phyloP scores from a whole-genome alignment of 805 yeast species.

The Pichia nakasei region DNA sequence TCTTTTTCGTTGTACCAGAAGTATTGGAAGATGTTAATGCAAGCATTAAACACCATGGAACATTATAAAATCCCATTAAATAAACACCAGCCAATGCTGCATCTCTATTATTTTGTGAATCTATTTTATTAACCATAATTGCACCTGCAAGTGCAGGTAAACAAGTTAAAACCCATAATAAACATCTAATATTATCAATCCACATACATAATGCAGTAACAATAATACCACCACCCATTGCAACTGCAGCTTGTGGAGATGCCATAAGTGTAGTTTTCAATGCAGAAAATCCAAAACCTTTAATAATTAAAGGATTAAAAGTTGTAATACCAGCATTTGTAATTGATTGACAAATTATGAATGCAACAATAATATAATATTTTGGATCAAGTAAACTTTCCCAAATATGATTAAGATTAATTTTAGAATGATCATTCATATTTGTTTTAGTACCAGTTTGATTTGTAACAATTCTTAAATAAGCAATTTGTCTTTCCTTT shows the following conservation, averaged over 20 bases:
- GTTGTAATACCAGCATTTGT: conserved; percentile 9
- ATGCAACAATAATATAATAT: conserved; percentile 28
- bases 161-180: conserved; percentile 6
- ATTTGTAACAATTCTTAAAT: conserved; percentile 1
- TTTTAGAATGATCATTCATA: conserved; percentile 28
- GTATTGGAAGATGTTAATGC: conserved; percentile 13
- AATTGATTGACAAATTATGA: conserved; percentile 21
- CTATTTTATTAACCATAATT: conserved; percentile 4
- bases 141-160: conserved; percentile 6
- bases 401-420: conserved; percentile 34
- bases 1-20: conserved; percentile 46
- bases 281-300: conserved; percentile 10
- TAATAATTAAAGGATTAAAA: conserved; percentile 9
- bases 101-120: not conserved
- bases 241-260: conserved; percentile 31
- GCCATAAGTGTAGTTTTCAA: conserved; percentile 15
- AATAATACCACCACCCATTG: conserved; percentile 21
- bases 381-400: conserved; percentile 38
- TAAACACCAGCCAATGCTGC: conserved; percentile 5
- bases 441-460: conserved; percentile 1
- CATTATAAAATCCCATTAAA: conserved; percentile 6
- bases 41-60: conserved; percentile 5
- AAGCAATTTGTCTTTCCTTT: conserved; percentile 26
- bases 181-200: conserved; percentile 5
- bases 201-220: conserved; percentile 5